phyloP scores from a whole-genome alignment of 2,329 filamentous ascomycete species.

The Curvularia sp. region DNA sequence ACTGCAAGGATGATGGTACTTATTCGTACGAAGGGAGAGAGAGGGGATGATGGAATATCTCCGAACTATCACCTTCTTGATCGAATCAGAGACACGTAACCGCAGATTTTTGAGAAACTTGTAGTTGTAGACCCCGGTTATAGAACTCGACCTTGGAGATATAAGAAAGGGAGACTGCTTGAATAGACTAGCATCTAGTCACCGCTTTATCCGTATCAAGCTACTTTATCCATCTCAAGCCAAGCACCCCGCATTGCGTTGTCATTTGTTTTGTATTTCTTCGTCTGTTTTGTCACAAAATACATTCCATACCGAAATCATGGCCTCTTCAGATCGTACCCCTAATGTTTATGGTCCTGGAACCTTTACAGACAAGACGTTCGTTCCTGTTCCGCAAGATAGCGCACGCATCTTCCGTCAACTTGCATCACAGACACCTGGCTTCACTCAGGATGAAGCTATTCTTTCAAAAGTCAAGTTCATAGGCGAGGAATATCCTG shows the following conservation, averaged over 20 bases:
- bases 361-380: conserved; percentile 50
- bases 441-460: conserved; percentile 50
- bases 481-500: conserved; percentile 50
- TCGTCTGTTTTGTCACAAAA: not conserved
- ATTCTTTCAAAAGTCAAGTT: conserved; percentile 51
- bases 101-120: not conserved
- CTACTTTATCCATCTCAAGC: not conserved
- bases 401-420: not conserved
- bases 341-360: conserved; percentile 51
- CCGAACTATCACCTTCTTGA: not conserved
- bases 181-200: not conserved
- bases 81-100: not conserved
- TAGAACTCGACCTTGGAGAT: not conserved
- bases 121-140: not conserved
- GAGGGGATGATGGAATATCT: too few species aligned
- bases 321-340: not conserved
- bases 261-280: not conserved
- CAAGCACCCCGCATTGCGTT: not conserved
- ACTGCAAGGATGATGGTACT: not conserved
- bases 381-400: conserved; percentile 48
- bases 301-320: not conserved
- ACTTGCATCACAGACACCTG: conserved; percentile 49
- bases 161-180: not conserved
- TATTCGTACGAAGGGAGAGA: not conserved
- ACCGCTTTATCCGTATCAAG: not conserved